A percentile compares a stretch with the other conserved stretches of the same genome.
Evolutionary conservation across 2,329 filamentous ascomycete species (phyloP).

Genomic region (Xylariales sp.): DNA sequence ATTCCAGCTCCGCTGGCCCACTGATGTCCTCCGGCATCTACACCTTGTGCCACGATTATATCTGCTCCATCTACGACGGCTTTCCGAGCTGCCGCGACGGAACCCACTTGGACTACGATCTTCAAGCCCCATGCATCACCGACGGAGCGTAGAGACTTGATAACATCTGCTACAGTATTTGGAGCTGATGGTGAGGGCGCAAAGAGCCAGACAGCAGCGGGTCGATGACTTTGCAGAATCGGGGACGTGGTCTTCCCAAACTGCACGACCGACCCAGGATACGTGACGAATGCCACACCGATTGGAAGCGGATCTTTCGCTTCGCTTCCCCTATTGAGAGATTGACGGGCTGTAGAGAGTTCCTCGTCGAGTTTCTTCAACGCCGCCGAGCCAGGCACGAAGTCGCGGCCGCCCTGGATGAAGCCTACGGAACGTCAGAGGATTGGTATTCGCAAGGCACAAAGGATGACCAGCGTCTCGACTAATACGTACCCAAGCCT

Average conservation of each 20-base stretch:
- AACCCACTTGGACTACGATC: constrained; percentile 48
- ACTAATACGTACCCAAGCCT: constrained; percentile 35
- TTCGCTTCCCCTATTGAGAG: constrained; percentile 17
- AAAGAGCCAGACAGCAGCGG: constrained; percentile 64
- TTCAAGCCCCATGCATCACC: constrained; percentile 26
- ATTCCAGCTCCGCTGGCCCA: constrained; percentile 39
- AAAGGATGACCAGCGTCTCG: too few species aligned
- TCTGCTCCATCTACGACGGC: constrained; percentile 35
- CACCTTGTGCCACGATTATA: constrained; percentile 47
- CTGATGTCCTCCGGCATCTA: constrained; percentile 50
- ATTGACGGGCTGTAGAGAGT: constrained; percentile 21
- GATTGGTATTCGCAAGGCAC: not conserved
- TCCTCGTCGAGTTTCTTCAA: constrained; percentile 26
- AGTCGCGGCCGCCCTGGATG: constrained; percentile 28
- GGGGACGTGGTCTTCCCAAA: constrained; percentile 42
- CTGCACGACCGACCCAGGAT: constrained; percentile 34
- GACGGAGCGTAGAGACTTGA: constrained; percentile 9
- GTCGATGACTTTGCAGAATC: constrained; percentile 46
- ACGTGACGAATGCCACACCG: constrained; percentile 60
- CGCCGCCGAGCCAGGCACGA: constrained; percentile 23
- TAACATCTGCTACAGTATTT: constrained; percentile 15
- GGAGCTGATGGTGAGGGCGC: constrained; percentile 41
- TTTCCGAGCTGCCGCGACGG: constrained; percentile 38
- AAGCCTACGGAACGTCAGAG: constrained; percentile 28
- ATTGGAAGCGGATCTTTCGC: constrained; percentile 36